Conservation (phyloP, 805 yeast species). For the Schwanniomyces vanrijiae region DNA sequence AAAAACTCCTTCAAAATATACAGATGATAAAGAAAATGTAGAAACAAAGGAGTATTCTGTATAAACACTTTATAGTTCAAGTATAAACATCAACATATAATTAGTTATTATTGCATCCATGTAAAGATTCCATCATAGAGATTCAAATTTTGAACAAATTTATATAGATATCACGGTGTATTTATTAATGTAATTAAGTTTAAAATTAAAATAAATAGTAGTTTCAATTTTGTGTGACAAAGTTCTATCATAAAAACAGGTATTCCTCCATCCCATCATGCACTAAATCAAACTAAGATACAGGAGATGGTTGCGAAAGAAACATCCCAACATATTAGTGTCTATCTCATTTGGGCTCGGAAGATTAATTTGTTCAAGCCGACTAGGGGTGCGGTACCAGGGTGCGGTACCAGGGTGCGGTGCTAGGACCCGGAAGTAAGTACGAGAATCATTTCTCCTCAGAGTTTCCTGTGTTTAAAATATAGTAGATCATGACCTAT, state of each 20-base stretch:
- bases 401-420: not conserved
- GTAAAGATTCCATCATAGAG: no score
- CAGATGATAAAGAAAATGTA: not conserved
- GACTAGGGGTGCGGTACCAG: not conserved
- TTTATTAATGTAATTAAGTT: no score
- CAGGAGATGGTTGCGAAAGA: not conserved
- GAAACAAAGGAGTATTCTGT: not conserved
- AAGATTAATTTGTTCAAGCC: no score
- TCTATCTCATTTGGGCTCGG: not conserved
- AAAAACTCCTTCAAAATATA: slow-evolving; percentile 33
- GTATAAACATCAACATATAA: no score
- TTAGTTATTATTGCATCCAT: no score
- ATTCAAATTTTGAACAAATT: no score
- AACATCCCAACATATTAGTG: not conserved
- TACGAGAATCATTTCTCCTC: not conserved
- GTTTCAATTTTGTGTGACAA: not conserved
- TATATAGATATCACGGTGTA: no score
- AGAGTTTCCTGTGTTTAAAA: no score
- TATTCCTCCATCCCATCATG: not conserved
- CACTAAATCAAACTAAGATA: not conserved
- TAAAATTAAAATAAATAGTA: no score
- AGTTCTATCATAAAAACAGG: no score
- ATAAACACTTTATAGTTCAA: no score
- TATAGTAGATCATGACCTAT: no score
- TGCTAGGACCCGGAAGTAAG: not conserved